Percentiles rank a stretch among this genome's conserved stretches.
phyloP scores from a whole-genome alignment of 139 green algal genomes.

The Coelastrella sp. region DNA sequence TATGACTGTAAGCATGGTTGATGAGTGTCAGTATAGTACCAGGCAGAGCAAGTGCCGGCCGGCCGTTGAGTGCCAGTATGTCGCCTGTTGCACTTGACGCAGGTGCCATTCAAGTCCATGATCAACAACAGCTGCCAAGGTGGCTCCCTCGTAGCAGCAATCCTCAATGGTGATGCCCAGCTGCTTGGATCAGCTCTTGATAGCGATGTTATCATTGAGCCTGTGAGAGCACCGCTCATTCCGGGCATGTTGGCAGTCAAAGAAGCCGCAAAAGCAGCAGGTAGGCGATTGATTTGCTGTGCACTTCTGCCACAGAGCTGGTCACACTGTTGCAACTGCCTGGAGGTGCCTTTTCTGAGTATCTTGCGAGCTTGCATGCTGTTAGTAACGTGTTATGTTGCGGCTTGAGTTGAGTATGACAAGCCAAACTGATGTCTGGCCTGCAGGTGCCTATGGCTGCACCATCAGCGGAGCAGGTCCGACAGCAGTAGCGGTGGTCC shows the following conservation, averaged over 20 bases:
- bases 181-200: constrained; percentile 88
- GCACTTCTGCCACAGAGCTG: not conserved
- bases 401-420: not conserved
- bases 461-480: constrained; percentile 97
- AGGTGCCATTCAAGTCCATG: constrained; percentile 85
- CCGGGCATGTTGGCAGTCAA: constrained; percentile 95
- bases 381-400: not conserved
- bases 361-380: not conserved
- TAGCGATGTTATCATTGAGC: constrained; percentile 96
- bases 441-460: constrained; percentile 91
- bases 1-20: not conserved
- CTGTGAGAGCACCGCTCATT: constrained; percentile 92
- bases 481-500: constrained; percentile 95
- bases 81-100: not conserved
- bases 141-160: constrained; percentile 82
- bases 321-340: not conserved
- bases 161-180: constrained; percentile 74
- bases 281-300: constrained; percentile 45
- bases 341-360: not conserved
- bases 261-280: constrained; percentile 85
- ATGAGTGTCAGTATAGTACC: not conserved
- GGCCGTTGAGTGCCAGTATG: not conserved
- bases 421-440: not conserved
- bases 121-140: constrained; percentile 93
- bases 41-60: not conserved